Conservation (phyloP, 2,329 filamentous ascomycete species). For the Aspergillus sp. region DNA sequence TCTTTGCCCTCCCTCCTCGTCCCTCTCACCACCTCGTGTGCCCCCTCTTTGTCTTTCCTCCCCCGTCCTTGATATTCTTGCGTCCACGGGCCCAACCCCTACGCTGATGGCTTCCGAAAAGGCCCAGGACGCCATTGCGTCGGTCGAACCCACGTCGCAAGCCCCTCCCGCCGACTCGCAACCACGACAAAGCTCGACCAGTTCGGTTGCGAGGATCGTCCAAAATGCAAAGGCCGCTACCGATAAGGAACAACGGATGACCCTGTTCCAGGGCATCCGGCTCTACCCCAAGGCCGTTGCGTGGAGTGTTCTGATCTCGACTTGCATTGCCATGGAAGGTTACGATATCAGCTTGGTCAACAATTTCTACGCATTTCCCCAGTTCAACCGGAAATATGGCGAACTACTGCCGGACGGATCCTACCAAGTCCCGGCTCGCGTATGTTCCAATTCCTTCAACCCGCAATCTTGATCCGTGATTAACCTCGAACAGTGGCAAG, state of each 20-base stretch:
- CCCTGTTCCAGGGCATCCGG: constrained; percentile 69
- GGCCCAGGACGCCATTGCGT: constrained; percentile 26
- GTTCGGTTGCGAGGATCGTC: constrained; percentile 32
- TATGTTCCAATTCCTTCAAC: constrained; percentile 18
- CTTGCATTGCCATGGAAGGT: constrained; percentile 87
- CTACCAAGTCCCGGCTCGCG: constrained; percentile 40
- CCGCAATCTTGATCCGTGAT: constrained; percentile 1
- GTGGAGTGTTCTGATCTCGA: constrained; percentile 85
- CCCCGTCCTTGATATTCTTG: neutral
- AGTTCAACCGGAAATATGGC: constrained; percentile 44
- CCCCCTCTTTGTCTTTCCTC: neutral
- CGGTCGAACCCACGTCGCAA: constrained; percentile 16
- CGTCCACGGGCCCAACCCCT: constrained; percentile 7
- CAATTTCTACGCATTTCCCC: constrained; percentile 64
- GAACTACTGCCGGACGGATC: constrained; percentile 27
- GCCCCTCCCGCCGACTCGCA: constrained; percentile 6
- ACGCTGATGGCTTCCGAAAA: constrained; percentile 27
- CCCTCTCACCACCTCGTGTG: neutral
- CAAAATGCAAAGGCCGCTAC: constrained; percentile 42
- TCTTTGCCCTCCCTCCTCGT: neutral
- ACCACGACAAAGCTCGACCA: constrained; percentile 14
- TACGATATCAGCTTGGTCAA: constrained; percentile 80
- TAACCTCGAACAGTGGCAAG: constrained; percentile 40
- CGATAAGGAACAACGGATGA: constrained; percentile 61
- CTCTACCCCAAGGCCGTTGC: constrained; percentile 83